Base-by-base conservation (phyloP, 1,284 basidiomycete species). In the Boletellus deceptivus region DNA sequence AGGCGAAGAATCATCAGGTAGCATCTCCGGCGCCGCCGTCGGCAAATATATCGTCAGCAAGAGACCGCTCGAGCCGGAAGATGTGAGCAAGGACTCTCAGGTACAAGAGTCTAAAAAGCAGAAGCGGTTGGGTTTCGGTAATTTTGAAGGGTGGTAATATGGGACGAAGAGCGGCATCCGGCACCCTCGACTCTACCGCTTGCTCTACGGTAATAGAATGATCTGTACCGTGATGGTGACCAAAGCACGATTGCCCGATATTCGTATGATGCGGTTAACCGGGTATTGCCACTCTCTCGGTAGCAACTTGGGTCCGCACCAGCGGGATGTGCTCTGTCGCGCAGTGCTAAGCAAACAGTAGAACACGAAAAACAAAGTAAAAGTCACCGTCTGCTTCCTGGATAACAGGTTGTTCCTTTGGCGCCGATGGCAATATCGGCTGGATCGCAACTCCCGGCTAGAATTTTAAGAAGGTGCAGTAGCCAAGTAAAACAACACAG, bases 91-190 rank as follows among this genome's bases (percentile, higher is more conserved):
- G n/a, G 53, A 41, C n/a, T 31, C 39, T 16, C 53, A 24, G 16
- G 52, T n/a, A 8, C 79, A 76, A 52, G 79, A 82, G 33, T 63
- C 70, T 22, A 84, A 80, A 63, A 93, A 91, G 73, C 89, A 84
- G 65, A 75, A 83, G 48, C 88, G 81, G 58, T 63, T 83, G 35
- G 91, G 90, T 1, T 93, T 93, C 65, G 90, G 91, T 14, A 74
- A 91, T 63, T 93, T 93, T 56, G 79, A 83, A 43, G 78, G 78
- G 46, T 88, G 86, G 87, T 86, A 73, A 70, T 55, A 42, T 36
- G 39, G n/a, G 31, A 35, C 22, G 27, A 41, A 20, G 35, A 20
- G 16, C 24, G 11, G 40, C 39, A 42, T 48, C 17, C 29, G 40
- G 40, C 31, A 35, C 45, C 47, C 43, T 48, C 25, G 2, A 54